Conservation (phyloP, 2,329 filamentous ascomycete species). For the Colletotrichum gigasporum region DNA sequence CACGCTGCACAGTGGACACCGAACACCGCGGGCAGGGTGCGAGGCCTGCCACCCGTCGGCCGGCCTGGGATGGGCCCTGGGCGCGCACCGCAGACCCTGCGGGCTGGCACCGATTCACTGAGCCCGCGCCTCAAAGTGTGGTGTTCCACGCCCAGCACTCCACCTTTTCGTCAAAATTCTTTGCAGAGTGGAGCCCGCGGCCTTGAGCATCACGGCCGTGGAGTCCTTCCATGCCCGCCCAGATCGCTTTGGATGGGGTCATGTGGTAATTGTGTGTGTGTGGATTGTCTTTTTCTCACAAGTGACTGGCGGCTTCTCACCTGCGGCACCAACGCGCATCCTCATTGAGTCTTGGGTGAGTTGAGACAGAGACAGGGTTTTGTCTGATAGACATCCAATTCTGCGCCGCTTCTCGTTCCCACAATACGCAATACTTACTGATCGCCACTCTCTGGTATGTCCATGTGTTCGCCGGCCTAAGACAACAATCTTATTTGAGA, state of each 20-base stretch:
- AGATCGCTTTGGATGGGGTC: slow-evolving; percentile 4
- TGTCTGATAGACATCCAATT: slow-evolving; percentile 15
- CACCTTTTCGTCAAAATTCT: slow-evolving; percentile 32
- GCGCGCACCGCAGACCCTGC: slow-evolving; percentile 14
- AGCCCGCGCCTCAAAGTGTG: too few relatives aligned
- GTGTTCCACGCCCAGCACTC: slow-evolving; percentile 1
- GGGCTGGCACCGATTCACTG: too few relatives aligned
- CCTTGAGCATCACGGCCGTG: slow-evolving; percentile 17
- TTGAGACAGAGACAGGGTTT: slow-evolving; percentile 10
- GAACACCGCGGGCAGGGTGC: too few relatives aligned
- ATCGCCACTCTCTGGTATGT: slow-evolving; percentile 25
- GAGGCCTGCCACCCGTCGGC: too few relatives aligned
- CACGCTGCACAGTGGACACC: too few relatives aligned
- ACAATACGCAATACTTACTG: slow-evolving; percentile 21
- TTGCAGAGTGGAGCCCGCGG: slow-evolving; percentile 25
- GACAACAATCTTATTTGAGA: slow-evolving; percentile 17
- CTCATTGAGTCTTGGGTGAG: slow-evolving; percentile 3
- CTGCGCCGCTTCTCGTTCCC: slow-evolving; percentile 18
- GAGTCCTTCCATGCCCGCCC: slow-evolving; percentile 18
- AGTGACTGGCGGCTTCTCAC: neutral
- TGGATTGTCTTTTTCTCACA: slow-evolving; percentile 13
- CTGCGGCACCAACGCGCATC: too few relatives aligned
- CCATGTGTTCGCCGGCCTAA: neutral
- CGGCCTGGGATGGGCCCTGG: neutral
- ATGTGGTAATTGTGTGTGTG: slow-evolving; percentile 14